A percentile compares a stretch with the other conserved stretches of the same genome.
Conservation (phyloP, 768 basidiomycete species). For the Boletus pseudo-olivaceus region DNA sequence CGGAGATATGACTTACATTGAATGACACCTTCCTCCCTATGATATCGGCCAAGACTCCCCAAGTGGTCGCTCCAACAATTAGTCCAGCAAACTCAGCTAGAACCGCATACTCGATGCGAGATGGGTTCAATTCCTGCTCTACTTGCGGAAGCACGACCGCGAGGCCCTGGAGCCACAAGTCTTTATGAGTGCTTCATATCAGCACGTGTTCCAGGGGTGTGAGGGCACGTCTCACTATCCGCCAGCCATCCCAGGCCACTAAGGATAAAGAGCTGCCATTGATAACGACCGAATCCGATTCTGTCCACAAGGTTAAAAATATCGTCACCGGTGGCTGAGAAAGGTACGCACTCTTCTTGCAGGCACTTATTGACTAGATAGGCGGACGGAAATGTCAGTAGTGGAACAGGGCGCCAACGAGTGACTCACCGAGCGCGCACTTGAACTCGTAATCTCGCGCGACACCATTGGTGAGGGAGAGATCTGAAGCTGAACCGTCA, state of each 20-base stretch:
- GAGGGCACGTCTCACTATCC: constrained; percentile 37
- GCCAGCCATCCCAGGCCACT: constrained; percentile 49
- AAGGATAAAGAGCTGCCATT: constrained; percentile 44
- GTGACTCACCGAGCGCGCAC: constrained; percentile 28
- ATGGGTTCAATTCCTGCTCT: constrained; percentile 40
- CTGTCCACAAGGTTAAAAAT: constrained; percentile 21
- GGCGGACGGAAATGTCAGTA: background rate
- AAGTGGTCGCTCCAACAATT: constrained; percentile 45
- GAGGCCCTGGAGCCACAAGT: constrained; percentile 45
- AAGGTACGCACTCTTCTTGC: constrained; percentile 40
- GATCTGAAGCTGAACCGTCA: constrained; percentile 1
- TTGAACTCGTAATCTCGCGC: constrained; percentile 33
- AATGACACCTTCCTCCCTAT: constrained; percentile 47
- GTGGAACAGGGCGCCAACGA: background rate
- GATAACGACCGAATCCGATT: constrained; percentile 50
- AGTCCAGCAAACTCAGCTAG: constrained; percentile 46
- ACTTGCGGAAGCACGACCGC: constrained; percentile 46
- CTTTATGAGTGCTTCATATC: constrained; percentile 4
- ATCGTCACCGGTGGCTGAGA: constrained; percentile 1
- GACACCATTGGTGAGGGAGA: constrained; percentile 22
- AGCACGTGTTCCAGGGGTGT: constrained; percentile 22
- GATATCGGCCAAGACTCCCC: constrained; percentile 49
- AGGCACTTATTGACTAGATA: constrained; percentile 43
- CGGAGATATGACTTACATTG: constrained; percentile 24
- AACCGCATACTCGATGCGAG: constrained; percentile 43